phyloP scores from a whole-genome alignment of 257 asterid species.

The Solanum sejunctum region DNA sequence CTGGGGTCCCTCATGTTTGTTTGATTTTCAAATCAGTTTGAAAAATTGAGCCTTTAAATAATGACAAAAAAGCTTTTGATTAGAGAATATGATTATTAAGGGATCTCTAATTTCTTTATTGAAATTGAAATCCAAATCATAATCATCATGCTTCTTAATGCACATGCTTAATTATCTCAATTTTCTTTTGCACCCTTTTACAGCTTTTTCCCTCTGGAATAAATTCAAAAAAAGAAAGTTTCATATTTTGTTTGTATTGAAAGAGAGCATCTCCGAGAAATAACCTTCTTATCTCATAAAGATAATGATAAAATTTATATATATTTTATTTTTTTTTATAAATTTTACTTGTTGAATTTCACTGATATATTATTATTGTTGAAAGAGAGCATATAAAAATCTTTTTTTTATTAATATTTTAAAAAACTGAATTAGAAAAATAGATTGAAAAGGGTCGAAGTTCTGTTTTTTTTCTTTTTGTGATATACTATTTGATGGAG shows the following conservation, averaged over 20 bases:
- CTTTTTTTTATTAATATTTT: not conserved
- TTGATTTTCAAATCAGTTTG: not conserved
- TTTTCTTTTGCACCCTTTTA: not conserved
- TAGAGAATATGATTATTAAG: not conserved
- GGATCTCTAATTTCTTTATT: not conserved
- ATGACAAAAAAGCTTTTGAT: not conserved
- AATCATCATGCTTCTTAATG: not conserved
- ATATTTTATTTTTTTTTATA: too few relatives aligned
- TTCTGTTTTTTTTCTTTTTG: too few relatives aligned
- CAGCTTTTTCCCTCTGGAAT: not conserved
- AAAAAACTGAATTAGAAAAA: not conserved
- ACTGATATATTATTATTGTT: too few relatives aligned
- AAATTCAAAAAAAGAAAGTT: not conserved
- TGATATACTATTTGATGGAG: not conserved
- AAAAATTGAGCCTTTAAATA: not conserved
- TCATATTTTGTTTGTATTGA: not conserved
- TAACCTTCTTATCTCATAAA: too few relatives aligned
- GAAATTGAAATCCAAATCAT: not conserved
- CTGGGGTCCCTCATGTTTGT: not conserved
- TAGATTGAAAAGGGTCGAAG: too few relatives aligned
- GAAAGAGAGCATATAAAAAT: not conserved
- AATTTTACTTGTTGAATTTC: too few relatives aligned
- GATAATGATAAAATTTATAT: rapidly evolving
- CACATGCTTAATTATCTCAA: not conserved
- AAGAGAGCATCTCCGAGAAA: not conserved